These are phyloP conservation scores for Rhododendron molle DNA, from an alignment of 148 eudicot species.

Conservation along the genomic window DNA sequence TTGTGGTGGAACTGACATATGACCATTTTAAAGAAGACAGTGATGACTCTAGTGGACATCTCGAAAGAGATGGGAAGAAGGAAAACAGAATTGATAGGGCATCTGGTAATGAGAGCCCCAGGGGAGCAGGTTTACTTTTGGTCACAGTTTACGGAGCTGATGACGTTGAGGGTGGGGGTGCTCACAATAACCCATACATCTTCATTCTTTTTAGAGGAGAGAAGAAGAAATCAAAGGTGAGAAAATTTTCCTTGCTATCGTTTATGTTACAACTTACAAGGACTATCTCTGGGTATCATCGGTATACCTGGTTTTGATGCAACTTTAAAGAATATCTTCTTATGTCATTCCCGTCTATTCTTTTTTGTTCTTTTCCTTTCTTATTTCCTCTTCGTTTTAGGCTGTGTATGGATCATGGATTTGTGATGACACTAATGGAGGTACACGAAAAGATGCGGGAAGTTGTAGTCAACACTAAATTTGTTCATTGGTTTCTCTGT, in stretches of 20 bases:
- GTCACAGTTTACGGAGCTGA: slow-evolving; percentile 66
- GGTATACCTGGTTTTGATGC: background rate
- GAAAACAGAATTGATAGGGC: slow-evolving; percentile 23
- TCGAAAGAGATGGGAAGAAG: slow-evolving; percentile 16
- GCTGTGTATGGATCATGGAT: background rate
- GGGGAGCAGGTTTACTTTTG: slow-evolving; percentile 71
- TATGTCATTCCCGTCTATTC: background rate
- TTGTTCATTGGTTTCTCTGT: background rate
- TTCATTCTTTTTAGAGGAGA: slow-evolving; percentile 65
- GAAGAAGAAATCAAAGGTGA: slow-evolving; percentile 70
- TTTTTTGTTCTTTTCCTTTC: background rate
- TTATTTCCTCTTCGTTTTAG: background rate
- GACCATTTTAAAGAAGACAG: slow-evolving; percentile 64
- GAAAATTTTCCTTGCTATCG: background rate
- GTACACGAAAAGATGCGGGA: background rate
- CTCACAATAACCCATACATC: slow-evolving; percentile 70
- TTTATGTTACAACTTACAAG: background rate
- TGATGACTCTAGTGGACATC: slow-evolving; percentile 28
- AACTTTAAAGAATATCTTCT: background rate
- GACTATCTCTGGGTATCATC: background rate
- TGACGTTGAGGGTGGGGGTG: slow-evolving; percentile 64
- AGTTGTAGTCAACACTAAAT: background rate
- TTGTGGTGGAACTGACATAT: slow-evolving; percentile 58
- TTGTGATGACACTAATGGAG: background rate
- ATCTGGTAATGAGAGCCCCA: slow-evolving; percentile 24